Evolutionary conservation across 805 yeast genomes (phyloP).

Genomic region (Debaryomyces tyrocola): DNA sequence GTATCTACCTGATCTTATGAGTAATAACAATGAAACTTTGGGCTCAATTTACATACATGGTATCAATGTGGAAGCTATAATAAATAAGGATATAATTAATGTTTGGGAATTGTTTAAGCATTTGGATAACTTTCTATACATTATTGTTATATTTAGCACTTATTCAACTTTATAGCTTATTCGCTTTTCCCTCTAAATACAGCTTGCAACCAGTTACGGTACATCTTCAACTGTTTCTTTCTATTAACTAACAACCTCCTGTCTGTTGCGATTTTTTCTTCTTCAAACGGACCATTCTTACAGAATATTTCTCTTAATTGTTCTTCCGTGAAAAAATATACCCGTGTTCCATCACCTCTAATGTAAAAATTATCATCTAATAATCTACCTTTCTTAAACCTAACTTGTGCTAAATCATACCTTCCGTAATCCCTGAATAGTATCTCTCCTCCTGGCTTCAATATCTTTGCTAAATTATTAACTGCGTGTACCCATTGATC

Average conservation of each 20-base stretch:
- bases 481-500: conserved; percentile 87
- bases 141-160: conserved; percentile 17
- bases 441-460: conserved; percentile 92
- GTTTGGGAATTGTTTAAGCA: conserved; percentile 35
- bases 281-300: conserved; percentile 50
- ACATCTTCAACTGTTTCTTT: conserved; percentile 91
- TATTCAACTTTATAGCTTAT: not conserved
- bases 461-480: conserved; percentile 60
- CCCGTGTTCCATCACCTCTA: conserved; percentile 97
- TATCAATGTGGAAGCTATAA: conserved; percentile 18
- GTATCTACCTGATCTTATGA: conserved; percentile 13
- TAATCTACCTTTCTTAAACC: conserved; percentile 85
- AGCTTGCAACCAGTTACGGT: conserved; percentile 95
- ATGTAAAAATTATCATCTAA: conserved; percentile 92
- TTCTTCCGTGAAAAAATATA: conserved; percentile 94
- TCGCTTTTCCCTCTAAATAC: conserved; percentile 51
- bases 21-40: conserved; percentile 3
- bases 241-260: conserved; percentile 88
- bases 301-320: conserved; percentile 75
- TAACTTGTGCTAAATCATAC: conserved; percentile 91
- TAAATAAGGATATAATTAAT: conserved; percentile 16
- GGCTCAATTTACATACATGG: conserved; percentile 30
- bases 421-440: conserved; percentile 93
- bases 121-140: conserved; percentile 38
- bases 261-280: conserved; percentile 81